These are phyloP conservation scores for Lactifluus pinguis DNA, from an alignment of 768 basidiomycete genomes.

Conservation along the genomic window DNA sequence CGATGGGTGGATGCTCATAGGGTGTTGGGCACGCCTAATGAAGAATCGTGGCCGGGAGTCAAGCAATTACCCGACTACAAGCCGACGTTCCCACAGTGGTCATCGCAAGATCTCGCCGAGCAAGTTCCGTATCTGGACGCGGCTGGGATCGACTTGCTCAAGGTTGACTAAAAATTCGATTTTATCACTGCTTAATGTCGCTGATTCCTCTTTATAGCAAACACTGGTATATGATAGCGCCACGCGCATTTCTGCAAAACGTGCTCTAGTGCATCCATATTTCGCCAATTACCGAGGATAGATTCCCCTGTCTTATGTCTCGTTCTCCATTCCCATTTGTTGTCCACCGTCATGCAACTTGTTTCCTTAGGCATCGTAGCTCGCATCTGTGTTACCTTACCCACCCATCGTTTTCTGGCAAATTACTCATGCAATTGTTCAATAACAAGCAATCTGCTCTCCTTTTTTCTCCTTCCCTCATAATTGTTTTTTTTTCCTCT, in stretches of 20 bases:
- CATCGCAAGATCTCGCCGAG: conserved; percentile 55
- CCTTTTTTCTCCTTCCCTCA: background rate
- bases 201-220: conserved; percentile 19
- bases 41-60: conserved; percentile 88
- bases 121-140: conserved; percentile 67
- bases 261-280: conserved; percentile 43
- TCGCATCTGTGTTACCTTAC: conserved; percentile 18
- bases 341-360: conserved; percentile 5
- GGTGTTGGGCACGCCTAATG: conserved; percentile 88
- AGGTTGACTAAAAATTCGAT: conserved; percentile 34
- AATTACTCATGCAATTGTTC: conserved; percentile 16
- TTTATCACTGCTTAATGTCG: background rate
- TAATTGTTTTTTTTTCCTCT: too few relatives aligned
- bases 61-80: conserved; percentile 89
- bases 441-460: conserved; percentile 16
- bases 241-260: conserved; percentile 82
- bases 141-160: conserved; percentile 70
- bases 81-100: conserved; percentile 94
- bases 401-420: conserved; percentile 6
- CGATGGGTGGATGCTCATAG: conserved; percentile 24
- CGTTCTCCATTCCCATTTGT: background rate
- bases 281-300: conserved; percentile 38
- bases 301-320: background rate
- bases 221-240: conserved; percentile 78
- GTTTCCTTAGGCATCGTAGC: conserved; percentile 7